Percentiles rank a stretch among this genome's conserved stretches.
Conservation (phyloP, 768 basidiomycete genomes). For the Naganishia antarctica region DNA sequence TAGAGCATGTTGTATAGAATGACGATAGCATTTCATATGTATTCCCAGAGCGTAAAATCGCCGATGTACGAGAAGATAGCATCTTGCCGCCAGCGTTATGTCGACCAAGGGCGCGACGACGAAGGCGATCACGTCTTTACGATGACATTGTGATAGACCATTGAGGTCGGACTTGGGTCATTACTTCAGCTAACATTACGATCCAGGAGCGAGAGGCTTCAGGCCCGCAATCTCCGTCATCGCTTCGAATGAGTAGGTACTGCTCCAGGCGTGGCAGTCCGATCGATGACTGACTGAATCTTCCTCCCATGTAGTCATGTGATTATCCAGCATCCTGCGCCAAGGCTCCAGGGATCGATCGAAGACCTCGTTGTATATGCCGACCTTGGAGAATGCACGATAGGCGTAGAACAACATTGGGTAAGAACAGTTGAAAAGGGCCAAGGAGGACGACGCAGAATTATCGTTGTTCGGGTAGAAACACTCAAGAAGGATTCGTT, state of each 20-base stretch:
- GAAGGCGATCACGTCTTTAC: too few relatives aligned
- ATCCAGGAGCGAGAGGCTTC: slow-evolving; percentile 29
- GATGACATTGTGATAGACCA: too few relatives aligned
- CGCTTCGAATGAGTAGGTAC: slow-evolving; percentile 33
- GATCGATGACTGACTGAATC: slow-evolving; percentile 35
- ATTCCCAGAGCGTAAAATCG: too few relatives aligned
- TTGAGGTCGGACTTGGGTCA: too few relatives aligned
- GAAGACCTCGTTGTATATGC: slow-evolving; percentile 31
- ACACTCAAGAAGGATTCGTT: slow-evolving; percentile 11
- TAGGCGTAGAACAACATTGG: slow-evolving; percentile 39
- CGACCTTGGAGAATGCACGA: slow-evolving; percentile 32
- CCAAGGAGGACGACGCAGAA: not conserved
- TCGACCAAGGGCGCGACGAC: too few relatives aligned
- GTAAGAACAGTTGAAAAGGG: slow-evolving; percentile 31
- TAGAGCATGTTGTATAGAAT: not conserved
- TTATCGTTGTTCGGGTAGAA: slow-evolving; percentile 2
- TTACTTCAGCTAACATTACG: not conserved
- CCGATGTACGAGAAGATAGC: too few relatives aligned
- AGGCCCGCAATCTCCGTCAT: slow-evolving; percentile 35
- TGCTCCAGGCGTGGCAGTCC: slow-evolving; percentile 39
- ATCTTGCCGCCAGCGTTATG: too few relatives aligned
- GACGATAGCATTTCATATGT: too few relatives aligned
- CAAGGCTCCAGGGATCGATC: slow-evolving; percentile 24
- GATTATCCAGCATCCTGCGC: slow-evolving; percentile 32
- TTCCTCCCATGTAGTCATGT: slow-evolving; percentile 37